Conservation (phyloP, 176 grass and related monocot genomes). For the Paspalum vaginatum region DNA sequence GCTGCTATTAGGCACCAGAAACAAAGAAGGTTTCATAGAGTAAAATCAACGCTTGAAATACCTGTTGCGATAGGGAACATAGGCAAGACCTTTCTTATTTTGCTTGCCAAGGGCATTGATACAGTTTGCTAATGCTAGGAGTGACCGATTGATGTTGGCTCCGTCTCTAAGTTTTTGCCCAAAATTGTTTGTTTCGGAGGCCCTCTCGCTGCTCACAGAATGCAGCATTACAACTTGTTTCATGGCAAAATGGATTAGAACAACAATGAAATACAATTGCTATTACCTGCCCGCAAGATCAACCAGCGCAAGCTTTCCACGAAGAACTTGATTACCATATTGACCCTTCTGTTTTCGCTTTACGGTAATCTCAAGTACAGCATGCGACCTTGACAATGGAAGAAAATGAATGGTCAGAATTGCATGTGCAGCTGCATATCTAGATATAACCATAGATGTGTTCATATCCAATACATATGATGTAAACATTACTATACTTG, state of each 20-base stretch:
- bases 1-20: slow-evolving; percentile 31
- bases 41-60: slow-evolving; percentile 37
- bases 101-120: slow-evolving; percentile 99
- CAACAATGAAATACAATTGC: slow-evolving; percentile 20
- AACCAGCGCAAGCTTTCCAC: slow-evolving; percentile 99
- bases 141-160: slow-evolving; percentile 92
- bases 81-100: slow-evolving; percentile 98
- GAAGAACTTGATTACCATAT: slow-evolving; percentile 86
- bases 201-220: slow-evolving; percentile 79
- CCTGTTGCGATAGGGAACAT: slow-evolving; percentile 99
- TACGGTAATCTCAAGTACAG: slow-evolving; percentile 94
- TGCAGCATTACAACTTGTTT: slow-evolving; percentile 33
- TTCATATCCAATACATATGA: not conserved
- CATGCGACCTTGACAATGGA: slow-evolving; percentile 71
- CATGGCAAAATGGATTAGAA: slow-evolving; percentile 13
- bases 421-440: not conserved
- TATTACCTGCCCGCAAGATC: slow-evolving; percentile 93
- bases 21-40: slow-evolving; percentile 5
- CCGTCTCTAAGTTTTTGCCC: slow-evolving; percentile 99
- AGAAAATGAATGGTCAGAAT: slow-evolving; percentile 10
- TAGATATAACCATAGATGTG: not conserved
- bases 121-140: slow-evolving; percentile 96
- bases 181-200: slow-evolving; percentile 88
- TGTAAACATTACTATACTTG: not conserved
- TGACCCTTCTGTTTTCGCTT: slow-evolving; percentile 91